Evolutionary conservation across 148 eudicot species (phyloP).

Genomic region (Chenopodium formosanum): DNA sequence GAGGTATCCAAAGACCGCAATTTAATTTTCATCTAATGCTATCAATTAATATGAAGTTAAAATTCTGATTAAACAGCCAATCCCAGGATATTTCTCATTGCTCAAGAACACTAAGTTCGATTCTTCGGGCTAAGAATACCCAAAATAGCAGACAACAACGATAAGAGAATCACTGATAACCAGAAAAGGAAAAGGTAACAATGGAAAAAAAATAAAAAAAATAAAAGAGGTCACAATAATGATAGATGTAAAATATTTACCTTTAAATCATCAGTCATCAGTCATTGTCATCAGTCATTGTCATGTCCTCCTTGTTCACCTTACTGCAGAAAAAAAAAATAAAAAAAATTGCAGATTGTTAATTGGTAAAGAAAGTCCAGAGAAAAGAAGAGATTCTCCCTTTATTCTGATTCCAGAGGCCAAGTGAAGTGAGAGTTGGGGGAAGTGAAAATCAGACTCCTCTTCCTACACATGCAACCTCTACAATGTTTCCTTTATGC

Average conservation of each 20-base stretch:
- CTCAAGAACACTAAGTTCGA: constrained; percentile 14
- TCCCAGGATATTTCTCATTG: constrained; percentile 20
- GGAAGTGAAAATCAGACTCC: constrained; percentile 22
- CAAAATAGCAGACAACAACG: constrained; percentile 40
- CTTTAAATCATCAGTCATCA: constrained; percentile 38
- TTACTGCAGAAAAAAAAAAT: constrained; percentile 18
- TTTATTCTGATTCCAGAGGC: constrained; percentile 33
- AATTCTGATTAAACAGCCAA: constrained; percentile 2
- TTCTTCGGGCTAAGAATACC: constrained; percentile 36
- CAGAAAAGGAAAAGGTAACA: constrained; percentile 40
- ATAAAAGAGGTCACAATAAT: constrained; percentile 35
- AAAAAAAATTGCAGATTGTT: constrained; percentile 28
- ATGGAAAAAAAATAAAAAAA: not conserved
- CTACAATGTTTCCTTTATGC: constrained; percentile 23
- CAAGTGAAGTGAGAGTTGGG: constrained; percentile 26
- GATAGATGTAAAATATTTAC: constrained; percentile 42
- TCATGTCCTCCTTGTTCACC: constrained; percentile 37
- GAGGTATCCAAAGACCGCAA: constrained; percentile 16
- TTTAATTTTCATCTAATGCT: constrained; percentile 14
- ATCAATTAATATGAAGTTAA: constrained; percentile 7
- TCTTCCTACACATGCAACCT: constrained; percentile 15
- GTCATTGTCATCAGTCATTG: constrained; percentile 39
- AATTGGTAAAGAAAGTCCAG: constrained; percentile 25
- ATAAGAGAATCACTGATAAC: constrained; percentile 32
- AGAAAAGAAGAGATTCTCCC: constrained; percentile 32